Evolutionary conservation across 768 basidiomycete genomes (phyloP), one percentile per base, ranked within the genome.

Genomic region (Boletus rubescentipes): DNA sequence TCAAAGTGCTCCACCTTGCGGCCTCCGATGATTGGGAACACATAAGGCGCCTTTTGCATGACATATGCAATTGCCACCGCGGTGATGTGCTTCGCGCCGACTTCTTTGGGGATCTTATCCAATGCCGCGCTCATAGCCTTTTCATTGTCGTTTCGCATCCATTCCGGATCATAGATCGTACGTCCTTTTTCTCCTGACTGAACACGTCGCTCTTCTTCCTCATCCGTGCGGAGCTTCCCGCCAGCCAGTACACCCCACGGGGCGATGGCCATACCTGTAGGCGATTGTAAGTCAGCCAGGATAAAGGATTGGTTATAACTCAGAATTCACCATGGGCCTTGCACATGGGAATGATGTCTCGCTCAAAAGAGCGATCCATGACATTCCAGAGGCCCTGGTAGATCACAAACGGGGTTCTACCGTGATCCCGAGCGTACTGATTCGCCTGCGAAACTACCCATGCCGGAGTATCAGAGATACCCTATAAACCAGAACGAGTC

Each of bases 331-430:
- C 77, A 71, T 77, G 9, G 2, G 54, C 53, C 37, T 43, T 61
- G 47, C 60, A 61, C 59, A 61, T 61, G 1, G 77, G 76, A 48
- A 83, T 76, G 49, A 83, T 78, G 2, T 83, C 82, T 9, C 81
- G 72, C 63, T 84, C 81, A 41, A 82, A 71, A 26, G 77, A 76
- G 36, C 82, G 73, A 5, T 72, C 58, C 53, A 78, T 64, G 16
- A 77, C 64, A 58, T 71, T 76, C 77, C 76, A 79, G 8, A 49
- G 53, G 4, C 78, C 81, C 67, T 79, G 81, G 62, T 83, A 84
- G 29, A 84, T 71, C 23, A 72, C 70, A 61, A 84, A 85, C 3
- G 78, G 82, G 0, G 78, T 75, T 48, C 78, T 65, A 0, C 71
- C 79, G 46, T 80, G 76, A 30, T 73, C 69, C 2, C 76, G 69